phyloP scores from a whole-genome alignment of 495 filamentous ascomycete genomes.

The Penicillium psychrofluorescens region DNA sequence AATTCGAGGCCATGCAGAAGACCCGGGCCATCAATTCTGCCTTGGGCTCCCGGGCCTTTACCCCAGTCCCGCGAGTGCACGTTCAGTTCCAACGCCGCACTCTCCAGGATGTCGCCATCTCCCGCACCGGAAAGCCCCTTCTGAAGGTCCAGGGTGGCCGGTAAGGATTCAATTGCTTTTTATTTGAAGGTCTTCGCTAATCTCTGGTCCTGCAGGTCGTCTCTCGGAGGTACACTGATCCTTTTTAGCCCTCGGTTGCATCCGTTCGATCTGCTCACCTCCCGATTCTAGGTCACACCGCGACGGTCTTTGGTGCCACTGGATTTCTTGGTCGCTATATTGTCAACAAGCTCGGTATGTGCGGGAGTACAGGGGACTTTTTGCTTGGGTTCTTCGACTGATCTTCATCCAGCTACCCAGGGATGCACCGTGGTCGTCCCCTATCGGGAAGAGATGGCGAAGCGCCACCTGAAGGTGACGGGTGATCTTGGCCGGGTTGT shows the following conservation, averaged over 20 bases:
- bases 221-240: conserved; percentile 64
- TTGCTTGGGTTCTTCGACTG: conserved; percentile 14
- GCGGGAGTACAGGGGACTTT: not conserved
- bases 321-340: conserved; percentile 96
- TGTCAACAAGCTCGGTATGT: conserved; percentile 85
- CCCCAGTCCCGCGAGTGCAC: conserved; percentile 34
- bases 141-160: conserved; percentile 75
- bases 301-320: conserved; percentile 95
- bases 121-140: conserved; percentile 81
- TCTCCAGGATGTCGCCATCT: conserved; percentile 75
- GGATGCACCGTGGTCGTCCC: conserved; percentile 92
- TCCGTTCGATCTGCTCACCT: conserved; percentile 16
- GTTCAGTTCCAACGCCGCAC: conserved; percentile 43
- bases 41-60: conserved; percentile 35
- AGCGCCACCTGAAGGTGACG: conserved; percentile 89
- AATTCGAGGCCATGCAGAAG: conserved; percentile 46
- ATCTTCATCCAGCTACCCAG: conserved; percentile 58
- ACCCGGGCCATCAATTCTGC: conserved; percentile 39
- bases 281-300: conserved; percentile 68
- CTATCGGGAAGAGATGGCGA: conserved; percentile 94
- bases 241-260: conserved; percentile 15
- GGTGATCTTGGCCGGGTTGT: conserved; percentile 86
- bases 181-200: conserved; percentile 10
- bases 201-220: conserved; percentile 50
- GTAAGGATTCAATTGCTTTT: conserved; percentile 43